phyloP scores from a whole-genome alignment of 2,329 filamentous ascomycete species.

The Lecanosticta acicola region DNA sequence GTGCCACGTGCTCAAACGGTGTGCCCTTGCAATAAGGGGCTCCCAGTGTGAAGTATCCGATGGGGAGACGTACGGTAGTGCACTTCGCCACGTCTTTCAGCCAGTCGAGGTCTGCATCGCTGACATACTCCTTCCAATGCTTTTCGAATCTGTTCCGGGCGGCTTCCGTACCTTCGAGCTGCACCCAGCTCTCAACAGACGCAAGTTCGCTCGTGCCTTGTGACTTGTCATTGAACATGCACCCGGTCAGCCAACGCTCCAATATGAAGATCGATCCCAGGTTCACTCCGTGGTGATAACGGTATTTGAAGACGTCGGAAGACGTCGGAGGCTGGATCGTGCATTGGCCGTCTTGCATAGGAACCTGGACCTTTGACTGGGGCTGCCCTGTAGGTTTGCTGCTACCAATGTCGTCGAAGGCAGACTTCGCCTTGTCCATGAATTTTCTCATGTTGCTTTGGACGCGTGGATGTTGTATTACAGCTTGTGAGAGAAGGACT shows the following conservation, averaged over 20 bases:
- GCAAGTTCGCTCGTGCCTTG: slow-evolving; percentile 47
- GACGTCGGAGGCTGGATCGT: slow-evolving; percentile 36
- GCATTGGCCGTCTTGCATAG: slow-evolving; percentile 18
- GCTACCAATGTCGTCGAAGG: slow-evolving; percentile 24
- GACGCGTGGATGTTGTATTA: slow-evolving; percentile 3
- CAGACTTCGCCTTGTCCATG: slow-evolving; percentile 34
- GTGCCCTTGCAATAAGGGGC: slow-evolving; percentile 47
- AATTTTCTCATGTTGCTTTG: slow-evolving; percentile 34
- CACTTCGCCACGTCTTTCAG: slow-evolving; percentile 48
- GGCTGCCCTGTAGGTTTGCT: slow-evolving; percentile 2
- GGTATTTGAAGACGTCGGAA: slow-evolving; percentile 47
- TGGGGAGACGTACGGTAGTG: slow-evolving; percentile 54
- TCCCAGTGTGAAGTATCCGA: slow-evolving; percentile 56
- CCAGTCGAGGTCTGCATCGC: slow-evolving; percentile 50
- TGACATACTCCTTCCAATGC: slow-evolving; percentile 49
- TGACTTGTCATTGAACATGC: slow-evolving; percentile 45
- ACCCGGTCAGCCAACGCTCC: slow-evolving; percentile 52
- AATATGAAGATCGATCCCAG: slow-evolving; percentile 56
- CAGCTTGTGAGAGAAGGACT: slow-evolving; percentile 11
- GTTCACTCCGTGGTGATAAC: slow-evolving; percentile 56
- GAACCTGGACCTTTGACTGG: slow-evolving; percentile 4
- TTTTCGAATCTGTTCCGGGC: slow-evolving; percentile 49
- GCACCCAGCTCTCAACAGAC: slow-evolving; percentile 46
- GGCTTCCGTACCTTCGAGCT: slow-evolving; percentile 43
- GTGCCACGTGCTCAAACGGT: slow-evolving; percentile 45